Evolutionary conservation across 371 early-diverging fungal species (phyloP).

Genomic region (Sporodiniella umbellata): DNA sequence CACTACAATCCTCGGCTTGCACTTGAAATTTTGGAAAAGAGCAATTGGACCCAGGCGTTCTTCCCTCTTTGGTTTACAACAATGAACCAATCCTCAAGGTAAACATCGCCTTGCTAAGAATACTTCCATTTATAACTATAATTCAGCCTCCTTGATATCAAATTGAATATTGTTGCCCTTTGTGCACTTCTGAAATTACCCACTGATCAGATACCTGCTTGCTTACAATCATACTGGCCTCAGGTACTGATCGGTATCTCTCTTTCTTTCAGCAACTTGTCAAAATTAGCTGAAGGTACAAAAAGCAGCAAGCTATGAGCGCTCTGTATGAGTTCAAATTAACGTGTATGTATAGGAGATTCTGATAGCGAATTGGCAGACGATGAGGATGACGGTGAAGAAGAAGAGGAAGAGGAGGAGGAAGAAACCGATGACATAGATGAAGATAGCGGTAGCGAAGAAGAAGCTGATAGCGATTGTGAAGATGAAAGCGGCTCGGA

Average conservation of each 20-base stretch:
- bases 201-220: constrained; percentile 63
- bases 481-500: constrained; percentile 37
- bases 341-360: constrained; percentile 47
- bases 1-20: constrained; percentile 82
- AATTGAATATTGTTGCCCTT: constrained; percentile 79
- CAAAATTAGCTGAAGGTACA: constrained; percentile 73
- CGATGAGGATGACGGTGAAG: constrained; percentile 40
- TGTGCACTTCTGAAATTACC: constrained; percentile 75
- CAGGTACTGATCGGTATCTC: constrained; percentile 60
- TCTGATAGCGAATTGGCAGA: constrained; percentile 32
- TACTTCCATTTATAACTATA: neutral
- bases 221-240: constrained; percentile 68
- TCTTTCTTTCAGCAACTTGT: constrained; percentile 64
- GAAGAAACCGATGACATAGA: constrained; percentile 59
- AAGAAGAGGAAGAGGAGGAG: constrained; percentile 32
- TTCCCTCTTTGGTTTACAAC: constrained; percentile 79
- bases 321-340: neutral
- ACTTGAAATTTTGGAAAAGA: constrained; percentile 72
- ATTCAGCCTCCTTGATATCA: constrained; percentile 88
- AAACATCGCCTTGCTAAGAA: neutral
- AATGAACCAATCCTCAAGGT: constrained; percentile 56
- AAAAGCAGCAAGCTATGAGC: too few relatives aligned
- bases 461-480: constrained; percentile 42
- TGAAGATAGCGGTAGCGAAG: too few relatives aligned
- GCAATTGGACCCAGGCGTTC: constrained; percentile 72